A percentile compares a stretch with the other conserved stretches of the same genome.
Conservation (phyloP, 2,329 filamentous ascomycete genomes). For the Aschersonia sp. region DNA sequence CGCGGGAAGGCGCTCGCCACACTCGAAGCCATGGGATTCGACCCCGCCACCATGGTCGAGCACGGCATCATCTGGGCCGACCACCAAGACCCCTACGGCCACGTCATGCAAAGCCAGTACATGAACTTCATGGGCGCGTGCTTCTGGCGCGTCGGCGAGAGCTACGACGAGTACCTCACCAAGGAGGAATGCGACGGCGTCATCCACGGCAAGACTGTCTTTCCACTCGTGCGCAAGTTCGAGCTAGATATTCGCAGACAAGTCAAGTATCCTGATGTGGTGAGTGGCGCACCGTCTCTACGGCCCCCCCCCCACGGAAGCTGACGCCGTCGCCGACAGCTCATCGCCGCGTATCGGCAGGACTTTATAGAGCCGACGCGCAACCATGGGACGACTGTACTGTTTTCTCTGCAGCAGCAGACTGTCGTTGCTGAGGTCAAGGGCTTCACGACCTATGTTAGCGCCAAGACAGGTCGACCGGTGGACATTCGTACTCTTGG, state of each 20-base stretch:
- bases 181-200: slow-evolving; percentile 11
- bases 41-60: slow-evolving; percentile 6
- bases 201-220: slow-evolving; percentile 8
- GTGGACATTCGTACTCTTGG: slow-evolving; percentile 4
- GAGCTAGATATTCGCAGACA: slow-evolving; percentile 9
- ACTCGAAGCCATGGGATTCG: slow-evolving; percentile 6
- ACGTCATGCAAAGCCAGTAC: slow-evolving; percentile 12
- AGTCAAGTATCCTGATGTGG: slow-evolving; percentile 9
- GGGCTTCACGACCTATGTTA: slow-evolving; percentile 2
- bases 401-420: slow-evolving; percentile 7
- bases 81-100: slow-evolving; percentile 12
- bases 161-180: slow-evolving; percentile 11
- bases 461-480: slow-evolving; percentile 4
- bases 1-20: slow-evolving; percentile 4
- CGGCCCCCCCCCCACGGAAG: neutral
- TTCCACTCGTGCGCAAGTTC: slow-evolving; percentile 9
- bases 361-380: slow-evolving; percentile 5
- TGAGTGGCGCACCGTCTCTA: neutral
- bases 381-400: slow-evolving; percentile 1
- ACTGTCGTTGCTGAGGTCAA: slow-evolving; percentile 4
- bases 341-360: slow-evolving; percentile 5
- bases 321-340: neutral
- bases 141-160: slow-evolving; percentile 10
- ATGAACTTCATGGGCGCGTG: slow-evolving; percentile 9
- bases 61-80: slow-evolving; percentile 12